Evolutionary conservation across 2,329 filamentous ascomycete genomes (phyloP).

Genomic region (Penicillium sp.): DNA sequence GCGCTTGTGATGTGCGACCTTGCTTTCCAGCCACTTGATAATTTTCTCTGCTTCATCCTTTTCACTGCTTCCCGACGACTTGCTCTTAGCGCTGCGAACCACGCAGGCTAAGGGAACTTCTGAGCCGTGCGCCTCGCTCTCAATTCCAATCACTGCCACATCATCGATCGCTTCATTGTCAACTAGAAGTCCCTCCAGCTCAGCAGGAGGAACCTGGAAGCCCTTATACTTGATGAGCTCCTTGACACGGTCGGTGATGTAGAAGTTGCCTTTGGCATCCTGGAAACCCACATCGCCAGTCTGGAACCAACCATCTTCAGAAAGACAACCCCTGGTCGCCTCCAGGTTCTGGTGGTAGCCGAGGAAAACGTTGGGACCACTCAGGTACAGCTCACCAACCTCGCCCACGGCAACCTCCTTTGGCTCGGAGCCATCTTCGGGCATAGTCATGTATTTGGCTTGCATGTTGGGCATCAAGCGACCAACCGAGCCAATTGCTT

Average conservation of each 20-base stretch:
- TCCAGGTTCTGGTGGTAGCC: conserved; percentile 63
- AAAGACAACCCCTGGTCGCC: conserved; percentile 59
- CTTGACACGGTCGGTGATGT: conserved; percentile 84
- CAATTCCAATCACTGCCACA: conserved; percentile 64
- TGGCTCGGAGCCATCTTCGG: conserved; percentile 51
- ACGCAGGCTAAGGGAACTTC: conserved; percentile 70
- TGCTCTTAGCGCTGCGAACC: conserved; percentile 51
- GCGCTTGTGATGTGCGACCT: conserved; percentile 49
- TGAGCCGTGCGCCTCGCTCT: conserved; percentile 62
- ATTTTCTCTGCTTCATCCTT: conserved; percentile 54
- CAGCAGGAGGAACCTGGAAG: conserved; percentile 70
- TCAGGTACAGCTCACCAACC: conserved; percentile 69
- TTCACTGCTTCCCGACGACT: conserved; percentile 46
- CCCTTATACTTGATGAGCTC: conserved; percentile 66
- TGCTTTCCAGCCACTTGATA: conserved; percentile 43
- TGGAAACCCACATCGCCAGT: conserved; percentile 85
- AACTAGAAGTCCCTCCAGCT: conserved; percentile 60
- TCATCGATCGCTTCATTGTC: conserved; percentile 57
- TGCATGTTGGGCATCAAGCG: conserved; percentile 76
- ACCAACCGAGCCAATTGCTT: conserved; percentile 76
- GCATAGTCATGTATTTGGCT: conserved; percentile 72
- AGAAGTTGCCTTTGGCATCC: conserved; percentile 78
- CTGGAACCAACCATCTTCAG: conserved; percentile 78
- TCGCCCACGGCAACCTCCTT: conserved; percentile 63
- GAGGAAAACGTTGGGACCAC: conserved; percentile 65